Conservation (phyloP, 1,139 yeast genomes). For the Diutina catenulata region DNA sequence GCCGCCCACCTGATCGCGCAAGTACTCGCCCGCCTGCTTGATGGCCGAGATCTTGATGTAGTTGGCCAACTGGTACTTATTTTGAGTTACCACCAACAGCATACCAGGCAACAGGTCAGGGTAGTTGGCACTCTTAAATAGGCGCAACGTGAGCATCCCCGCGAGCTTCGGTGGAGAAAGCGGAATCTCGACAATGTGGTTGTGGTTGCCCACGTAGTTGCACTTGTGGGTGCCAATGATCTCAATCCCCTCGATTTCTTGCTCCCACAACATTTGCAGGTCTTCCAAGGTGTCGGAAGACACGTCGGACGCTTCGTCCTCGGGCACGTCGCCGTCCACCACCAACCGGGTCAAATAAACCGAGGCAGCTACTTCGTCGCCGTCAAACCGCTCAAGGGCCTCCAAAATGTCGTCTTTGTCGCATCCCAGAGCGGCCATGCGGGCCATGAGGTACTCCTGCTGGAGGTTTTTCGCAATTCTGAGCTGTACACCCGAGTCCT, state of each 20-base stretch:
- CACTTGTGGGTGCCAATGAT: slow-evolving; percentile 32
- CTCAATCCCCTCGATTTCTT: slow-evolving; percentile 62
- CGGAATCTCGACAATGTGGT: slow-evolving; percentile 18
- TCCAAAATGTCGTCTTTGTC: slow-evolving; percentile 52
- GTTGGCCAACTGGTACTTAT: slow-evolving; percentile 46
- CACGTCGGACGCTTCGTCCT: too few relatives aligned
- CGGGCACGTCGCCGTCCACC: slow-evolving; percentile 12
- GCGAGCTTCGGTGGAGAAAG: slow-evolving; percentile 22
- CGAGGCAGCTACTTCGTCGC: slow-evolving; percentile 41
- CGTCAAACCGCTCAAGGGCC: slow-evolving; percentile 27
- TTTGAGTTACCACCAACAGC: slow-evolving; percentile 37
- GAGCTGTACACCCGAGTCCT: slow-evolving; percentile 35
- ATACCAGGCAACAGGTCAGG: slow-evolving; percentile 56
- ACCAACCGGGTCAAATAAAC: slow-evolving; percentile 36
- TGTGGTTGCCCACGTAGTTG: slow-evolving; percentile 13
- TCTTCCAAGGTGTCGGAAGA: slow-evolving; percentile 11
- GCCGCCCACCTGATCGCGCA: slow-evolving; percentile 45
- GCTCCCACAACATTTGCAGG: slow-evolving; percentile 46
- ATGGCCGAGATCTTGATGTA: slow-evolving; percentile 63
- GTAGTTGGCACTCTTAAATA: slow-evolving; percentile 41
- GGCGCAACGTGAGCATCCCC: slow-evolving; percentile 31
- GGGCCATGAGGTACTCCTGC: slow-evolving; percentile 32
- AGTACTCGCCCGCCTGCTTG: slow-evolving; percentile 30
- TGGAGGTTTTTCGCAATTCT: slow-evolving; percentile 33
- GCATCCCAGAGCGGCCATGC: slow-evolving; percentile 56